Percentiles rank a stretch among this genome's conserved stretches.
These are phyloP conservation scores for Apophysomyces variabilis DNA, from an alignment of 371 early-diverging fungal species.

Conservation along the genomic window DNA sequence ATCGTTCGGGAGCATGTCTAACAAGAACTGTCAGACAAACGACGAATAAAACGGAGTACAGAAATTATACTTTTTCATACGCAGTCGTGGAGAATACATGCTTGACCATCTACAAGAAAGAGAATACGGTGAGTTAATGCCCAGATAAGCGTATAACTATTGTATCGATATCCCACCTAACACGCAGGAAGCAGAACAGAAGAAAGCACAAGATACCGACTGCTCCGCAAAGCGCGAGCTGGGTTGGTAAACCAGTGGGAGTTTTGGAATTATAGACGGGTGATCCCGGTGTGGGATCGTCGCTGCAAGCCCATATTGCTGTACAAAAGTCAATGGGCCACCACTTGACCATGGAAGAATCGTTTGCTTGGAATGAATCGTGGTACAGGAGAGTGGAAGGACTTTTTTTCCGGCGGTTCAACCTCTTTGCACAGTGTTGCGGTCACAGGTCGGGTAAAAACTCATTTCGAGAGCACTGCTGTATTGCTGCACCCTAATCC, in stretches of 20 bases:
- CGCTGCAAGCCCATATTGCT: constrained; percentile 35
- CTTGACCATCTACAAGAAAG: constrained; percentile 47
- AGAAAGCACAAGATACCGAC: constrained; percentile 50
- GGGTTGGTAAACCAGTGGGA: constrained; percentile 48
- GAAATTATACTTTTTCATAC: constrained; percentile 58
- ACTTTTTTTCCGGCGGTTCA: background rate
- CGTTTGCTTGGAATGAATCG: background rate
- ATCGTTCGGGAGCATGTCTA: constrained; percentile 57
- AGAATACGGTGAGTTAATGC: background rate
- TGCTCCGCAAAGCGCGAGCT: constrained; percentile 47
- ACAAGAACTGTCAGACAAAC: constrained; percentile 1
- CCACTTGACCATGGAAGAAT: constrained; percentile 3
- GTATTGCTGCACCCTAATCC: too few relatives aligned
- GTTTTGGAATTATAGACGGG: constrained; percentile 48
- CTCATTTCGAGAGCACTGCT: too few relatives aligned
- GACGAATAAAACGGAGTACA: background rate
- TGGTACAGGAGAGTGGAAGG: background rate
- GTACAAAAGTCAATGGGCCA: constrained; percentile 31
- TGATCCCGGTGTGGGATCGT: constrained; percentile 48
- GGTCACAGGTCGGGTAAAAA: too few relatives aligned
- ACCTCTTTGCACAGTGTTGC: too few relatives aligned
- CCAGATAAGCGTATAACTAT: background rate
- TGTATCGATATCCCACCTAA: constrained; percentile 28
- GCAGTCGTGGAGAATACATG: constrained; percentile 67
- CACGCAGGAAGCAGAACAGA: constrained; percentile 47